Conservation (phyloP, 257 asterid species). For the Solanum acaule region DNA sequence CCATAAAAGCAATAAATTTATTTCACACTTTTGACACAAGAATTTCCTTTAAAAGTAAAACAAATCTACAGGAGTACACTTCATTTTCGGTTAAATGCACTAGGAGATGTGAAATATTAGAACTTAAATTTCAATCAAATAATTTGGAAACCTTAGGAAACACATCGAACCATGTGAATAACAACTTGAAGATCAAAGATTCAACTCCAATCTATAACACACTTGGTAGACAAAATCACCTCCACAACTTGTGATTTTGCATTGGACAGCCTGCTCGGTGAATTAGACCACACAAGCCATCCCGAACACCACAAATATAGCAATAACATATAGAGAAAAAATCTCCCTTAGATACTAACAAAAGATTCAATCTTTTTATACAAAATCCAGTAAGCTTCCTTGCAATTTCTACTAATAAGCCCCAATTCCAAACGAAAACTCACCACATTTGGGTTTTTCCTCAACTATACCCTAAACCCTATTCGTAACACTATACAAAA, state of each 20-base stretch:
- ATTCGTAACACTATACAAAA: not conserved
- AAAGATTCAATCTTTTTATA: not conserved
- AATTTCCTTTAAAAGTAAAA: not conserved
- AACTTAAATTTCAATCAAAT: not conserved
- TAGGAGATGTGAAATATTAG: not conserved
- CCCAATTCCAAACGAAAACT: not conserved
- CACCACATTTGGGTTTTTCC: not conserved
- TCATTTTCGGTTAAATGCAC: not conserved
- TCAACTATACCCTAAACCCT: conserved; percentile 5
- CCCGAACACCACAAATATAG: not conserved
- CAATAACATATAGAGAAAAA: not conserved
- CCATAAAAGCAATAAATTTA: not conserved
- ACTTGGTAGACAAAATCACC: not conserved
- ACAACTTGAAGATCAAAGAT: not conserved
- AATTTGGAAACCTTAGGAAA: not conserved
- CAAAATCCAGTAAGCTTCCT: not conserved
- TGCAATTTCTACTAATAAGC: not conserved
- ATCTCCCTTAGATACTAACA: not conserved
- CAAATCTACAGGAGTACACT: not conserved
- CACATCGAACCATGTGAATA: not conserved
- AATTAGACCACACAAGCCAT: not conserved
- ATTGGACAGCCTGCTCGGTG: not conserved
- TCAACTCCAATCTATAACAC: not conserved
- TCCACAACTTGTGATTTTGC: not conserved
- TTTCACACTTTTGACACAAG: not conserved